Percentiles rank a stretch among this genome's conserved stretches.
These are phyloP conservation scores for Taphrina sp. DNA, from an alignment of 1,139 yeast genomes.

Conservation along the genomic window DNA sequence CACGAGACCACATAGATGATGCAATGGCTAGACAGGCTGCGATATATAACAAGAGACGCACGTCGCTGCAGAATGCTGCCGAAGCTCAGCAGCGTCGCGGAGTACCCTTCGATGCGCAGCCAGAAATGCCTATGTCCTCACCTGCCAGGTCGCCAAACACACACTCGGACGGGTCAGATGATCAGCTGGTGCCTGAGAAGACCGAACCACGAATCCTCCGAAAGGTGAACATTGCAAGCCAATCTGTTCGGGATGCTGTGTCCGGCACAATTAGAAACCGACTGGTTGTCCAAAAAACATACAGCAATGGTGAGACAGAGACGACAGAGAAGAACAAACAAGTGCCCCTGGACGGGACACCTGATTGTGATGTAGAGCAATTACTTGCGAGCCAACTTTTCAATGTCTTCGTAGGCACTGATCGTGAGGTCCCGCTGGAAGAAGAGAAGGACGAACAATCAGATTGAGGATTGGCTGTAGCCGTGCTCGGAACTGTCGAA, in stretches of 20 bases:
- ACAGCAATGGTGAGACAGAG: constrained; percentile 12
- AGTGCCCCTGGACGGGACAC: not conserved
- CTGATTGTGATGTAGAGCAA: constrained; percentile 10
- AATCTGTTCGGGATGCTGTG: constrained; percentile 9
- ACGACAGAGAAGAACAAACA: constrained; percentile 8
- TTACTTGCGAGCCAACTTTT: not conserved
- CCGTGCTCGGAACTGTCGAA: too few relatives aligned
- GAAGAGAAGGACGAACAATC: not conserved
- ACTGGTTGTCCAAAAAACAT: constrained; percentile 4
- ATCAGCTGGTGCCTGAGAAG: not conserved
- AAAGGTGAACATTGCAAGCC: constrained; percentile 3
- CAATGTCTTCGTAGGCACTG: not conserved
- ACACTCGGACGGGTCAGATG: too few relatives aligned
- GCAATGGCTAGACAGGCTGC: constrained; percentile 1
- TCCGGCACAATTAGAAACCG: constrained; percentile 6
- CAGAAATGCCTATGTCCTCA: not conserved
- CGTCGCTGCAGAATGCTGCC: constrained; percentile 16
- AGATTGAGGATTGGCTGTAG: too few relatives aligned
- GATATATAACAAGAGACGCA: constrained; percentile 1
- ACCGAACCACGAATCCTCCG: not conserved
- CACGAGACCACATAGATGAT: not conserved
- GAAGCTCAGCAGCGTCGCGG: constrained; percentile 30
- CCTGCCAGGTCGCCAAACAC: too few relatives aligned
- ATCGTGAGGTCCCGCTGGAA: not conserved
- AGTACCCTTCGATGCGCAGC: constrained; percentile 26